phyloP scores from a whole-genome alignment of 2,329 filamentous ascomycete genomes.

The Pestalotiopsis sp. region DNA sequence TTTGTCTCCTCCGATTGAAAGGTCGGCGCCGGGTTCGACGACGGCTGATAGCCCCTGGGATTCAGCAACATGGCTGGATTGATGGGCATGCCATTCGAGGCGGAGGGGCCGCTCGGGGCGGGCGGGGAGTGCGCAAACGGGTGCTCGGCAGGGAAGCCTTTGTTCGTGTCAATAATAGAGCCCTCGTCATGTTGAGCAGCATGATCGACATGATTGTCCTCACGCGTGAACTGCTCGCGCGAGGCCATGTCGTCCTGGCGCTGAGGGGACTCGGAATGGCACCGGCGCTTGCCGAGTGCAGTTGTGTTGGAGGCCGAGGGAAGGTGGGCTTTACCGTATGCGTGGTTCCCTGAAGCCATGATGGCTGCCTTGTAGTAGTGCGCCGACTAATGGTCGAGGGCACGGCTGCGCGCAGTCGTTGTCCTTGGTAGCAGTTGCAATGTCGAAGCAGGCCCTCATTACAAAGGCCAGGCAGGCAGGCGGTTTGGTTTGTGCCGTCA shows the following conservation, averaged over 20 bases:
- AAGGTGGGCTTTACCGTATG: constrained; percentile 7
- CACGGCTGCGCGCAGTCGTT: constrained; percentile 5
- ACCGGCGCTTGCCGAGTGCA: constrained; percentile 11
- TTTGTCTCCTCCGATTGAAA: constrained; percentile 26
- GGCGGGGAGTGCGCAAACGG: constrained; percentile 20
- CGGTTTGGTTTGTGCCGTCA: not conserved
- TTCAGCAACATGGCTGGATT: constrained; percentile 44
- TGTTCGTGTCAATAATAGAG: constrained; percentile 11
- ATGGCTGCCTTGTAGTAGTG: not conserved
- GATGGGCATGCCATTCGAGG: constrained; percentile 33
- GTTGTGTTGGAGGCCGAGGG: not conserved
- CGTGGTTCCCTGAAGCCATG: constrained; percentile 14
- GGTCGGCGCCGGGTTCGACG: constrained; percentile 19
- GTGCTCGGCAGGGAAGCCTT: constrained; percentile 28
- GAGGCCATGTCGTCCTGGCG: constrained; percentile 8
- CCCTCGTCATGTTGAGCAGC: not conserved
- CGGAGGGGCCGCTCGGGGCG: constrained; percentile 16
- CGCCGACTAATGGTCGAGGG: not conserved
- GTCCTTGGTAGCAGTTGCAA: not conserved
- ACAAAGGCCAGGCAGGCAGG: not conserved
- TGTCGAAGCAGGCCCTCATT: not conserved
- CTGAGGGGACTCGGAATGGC: constrained; percentile 6
- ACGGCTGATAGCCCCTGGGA: constrained; percentile 35
- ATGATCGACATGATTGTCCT: constrained; percentile 25
- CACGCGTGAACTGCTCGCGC: constrained; percentile 8